Percentiles rank a stretch among this genome's conserved stretches.
These are phyloP conservation scores for Hericium rajendrae DNA, from an alignment of 768 basidiomycete genomes.

Conservation along the genomic window DNA sequence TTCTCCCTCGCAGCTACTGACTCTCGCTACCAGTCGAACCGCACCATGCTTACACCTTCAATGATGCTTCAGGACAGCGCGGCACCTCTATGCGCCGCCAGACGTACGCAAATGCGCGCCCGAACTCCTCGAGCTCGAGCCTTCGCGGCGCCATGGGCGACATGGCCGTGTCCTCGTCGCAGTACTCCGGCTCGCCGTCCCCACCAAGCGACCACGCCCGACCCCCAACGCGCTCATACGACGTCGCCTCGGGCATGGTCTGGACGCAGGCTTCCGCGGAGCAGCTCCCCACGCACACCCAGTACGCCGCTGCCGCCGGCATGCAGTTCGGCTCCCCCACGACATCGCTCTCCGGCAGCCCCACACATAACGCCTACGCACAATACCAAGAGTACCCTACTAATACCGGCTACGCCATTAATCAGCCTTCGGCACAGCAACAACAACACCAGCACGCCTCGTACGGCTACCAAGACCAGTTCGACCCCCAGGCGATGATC, in stretches of 20 bases:
- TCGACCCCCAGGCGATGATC: slow-evolving; percentile 10
- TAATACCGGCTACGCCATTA: slow-evolving; percentile 7
- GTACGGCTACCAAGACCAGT: slow-evolving; percentile 11
- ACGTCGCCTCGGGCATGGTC: slow-evolving; percentile 15
- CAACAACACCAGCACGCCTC: slow-evolving; percentile 8
- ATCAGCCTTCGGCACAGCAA: slow-evolving; percentile 10
- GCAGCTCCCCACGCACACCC: background rate
- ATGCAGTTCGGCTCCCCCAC: slow-evolving; percentile 11
- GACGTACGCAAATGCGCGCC: too few relatives aligned
- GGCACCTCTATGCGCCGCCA: too few relatives aligned
- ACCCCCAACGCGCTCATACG: slow-evolving; percentile 12
- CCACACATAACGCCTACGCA: slow-evolving; percentile 10
- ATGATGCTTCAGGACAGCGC: background rate
- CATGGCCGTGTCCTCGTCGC: slow-evolving; percentile 26
- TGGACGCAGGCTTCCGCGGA: slow-evolving; percentile 13
- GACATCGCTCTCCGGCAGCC: slow-evolving; percentile 10
- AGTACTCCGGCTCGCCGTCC: slow-evolving; percentile 22
- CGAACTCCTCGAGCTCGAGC: background rate
- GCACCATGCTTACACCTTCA: slow-evolving; percentile 7
- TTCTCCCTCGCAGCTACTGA: too few relatives aligned
- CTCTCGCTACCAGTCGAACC: slow-evolving; percentile 2
- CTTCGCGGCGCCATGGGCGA: slow-evolving; percentile 35
- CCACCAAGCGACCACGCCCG: slow-evolving; percentile 15
- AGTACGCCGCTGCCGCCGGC: slow-evolving; percentile 3
- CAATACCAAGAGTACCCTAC: slow-evolving; percentile 13